Conservation (phyloP, 1,284 basidiomycete genomes). For the Ustilago vetiveriae region DNA sequence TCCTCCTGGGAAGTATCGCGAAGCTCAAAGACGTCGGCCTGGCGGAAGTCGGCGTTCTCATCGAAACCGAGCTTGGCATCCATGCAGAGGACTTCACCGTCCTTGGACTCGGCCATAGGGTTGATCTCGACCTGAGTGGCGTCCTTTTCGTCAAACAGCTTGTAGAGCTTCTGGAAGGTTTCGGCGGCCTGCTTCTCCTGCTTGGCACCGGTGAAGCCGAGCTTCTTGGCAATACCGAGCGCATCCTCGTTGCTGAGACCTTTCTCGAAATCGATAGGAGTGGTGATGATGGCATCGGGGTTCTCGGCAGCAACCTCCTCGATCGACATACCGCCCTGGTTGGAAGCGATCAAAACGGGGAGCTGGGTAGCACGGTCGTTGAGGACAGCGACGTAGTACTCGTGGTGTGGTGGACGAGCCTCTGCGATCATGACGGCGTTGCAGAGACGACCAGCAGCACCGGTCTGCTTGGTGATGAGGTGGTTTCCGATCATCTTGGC, state of each 20-base stretch:
- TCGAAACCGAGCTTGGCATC: slow-evolving; percentile 99
- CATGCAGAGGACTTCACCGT: slow-evolving; percentile 97
- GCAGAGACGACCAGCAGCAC: slow-evolving; percentile 88
- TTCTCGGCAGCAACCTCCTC: slow-evolving; percentile 99
- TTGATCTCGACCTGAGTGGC: slow-evolving; percentile 99
- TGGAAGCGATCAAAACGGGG: slow-evolving; percentile 91
- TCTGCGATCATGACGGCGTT: slow-evolving; percentile 99
- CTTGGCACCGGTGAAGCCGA: slow-evolving; percentile 82
- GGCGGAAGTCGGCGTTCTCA: slow-evolving; percentile 98
- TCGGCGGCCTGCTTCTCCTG: slow-evolving; percentile 86
- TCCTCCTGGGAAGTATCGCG: slow-evolving; percentile 96
- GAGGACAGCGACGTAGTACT: slow-evolving; percentile 97
- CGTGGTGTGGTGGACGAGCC: slow-evolving; percentile 89
- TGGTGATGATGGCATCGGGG: slow-evolving; percentile 94
- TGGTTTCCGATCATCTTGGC: slow-evolving; percentile 93
- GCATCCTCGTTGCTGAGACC: slow-evolving; percentile 82
- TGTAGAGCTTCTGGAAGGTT: slow-evolving; percentile 93
- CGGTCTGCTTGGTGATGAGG: slow-evolving; percentile 99
- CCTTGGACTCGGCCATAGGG: slow-evolving; percentile 92
- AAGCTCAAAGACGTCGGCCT: slow-evolving; percentile 86
- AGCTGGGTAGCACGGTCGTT: slow-evolving; percentile 91
- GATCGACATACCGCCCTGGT: slow-evolving; percentile 82
- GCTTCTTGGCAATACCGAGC: slow-evolving; percentile 82
- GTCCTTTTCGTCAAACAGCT: slow-evolving; percentile 98
- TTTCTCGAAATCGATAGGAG: slow-evolving; percentile 85